Percentiles rank a stretch among this genome's conserved stretches.
Evolutionary conservation across 345 rosid genomes (phyloP).

Genomic region (Eucalyptus melliodora): DNA sequence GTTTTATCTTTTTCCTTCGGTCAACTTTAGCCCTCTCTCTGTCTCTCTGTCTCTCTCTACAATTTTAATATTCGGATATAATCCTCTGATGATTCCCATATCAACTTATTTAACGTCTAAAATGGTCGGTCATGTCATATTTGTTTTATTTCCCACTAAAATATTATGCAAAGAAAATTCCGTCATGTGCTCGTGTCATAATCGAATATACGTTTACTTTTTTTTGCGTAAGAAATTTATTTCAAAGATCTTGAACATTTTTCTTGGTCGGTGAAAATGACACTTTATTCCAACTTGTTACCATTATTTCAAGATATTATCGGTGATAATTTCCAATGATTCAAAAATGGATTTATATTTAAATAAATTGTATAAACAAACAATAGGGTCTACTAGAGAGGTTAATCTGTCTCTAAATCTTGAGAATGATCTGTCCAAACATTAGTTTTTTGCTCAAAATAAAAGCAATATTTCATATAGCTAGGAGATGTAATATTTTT

Average conservation of each 20-base stretch:
- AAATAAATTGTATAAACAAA: neutral
- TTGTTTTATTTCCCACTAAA: neutral
- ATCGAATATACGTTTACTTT: neutral
- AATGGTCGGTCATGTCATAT: neutral
- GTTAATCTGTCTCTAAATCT: neutral
- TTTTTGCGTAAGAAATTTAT: neutral
- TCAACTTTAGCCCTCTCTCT: neutral
- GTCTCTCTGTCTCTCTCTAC: neutral
- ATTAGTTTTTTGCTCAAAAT: neutral
- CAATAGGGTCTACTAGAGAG: neutral
- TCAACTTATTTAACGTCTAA: neutral
- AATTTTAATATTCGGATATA: neutral
- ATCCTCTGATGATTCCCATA: neutral
- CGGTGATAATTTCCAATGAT: rapidly evolving
- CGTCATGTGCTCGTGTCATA: neutral
- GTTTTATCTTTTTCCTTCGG: neutral
- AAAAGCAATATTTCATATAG: neutral
- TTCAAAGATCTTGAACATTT: neutral
- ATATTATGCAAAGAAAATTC: neutral
- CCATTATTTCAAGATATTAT: neutral
- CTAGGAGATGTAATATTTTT: neutral
- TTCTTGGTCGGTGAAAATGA: neutral
- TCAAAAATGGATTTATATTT: neutral
- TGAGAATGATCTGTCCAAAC: neutral
- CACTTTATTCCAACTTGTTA: neutral